phyloP scores from a whole-genome alignment of 176 grass and related monocot species.

The Lolium perenne region DNA sequence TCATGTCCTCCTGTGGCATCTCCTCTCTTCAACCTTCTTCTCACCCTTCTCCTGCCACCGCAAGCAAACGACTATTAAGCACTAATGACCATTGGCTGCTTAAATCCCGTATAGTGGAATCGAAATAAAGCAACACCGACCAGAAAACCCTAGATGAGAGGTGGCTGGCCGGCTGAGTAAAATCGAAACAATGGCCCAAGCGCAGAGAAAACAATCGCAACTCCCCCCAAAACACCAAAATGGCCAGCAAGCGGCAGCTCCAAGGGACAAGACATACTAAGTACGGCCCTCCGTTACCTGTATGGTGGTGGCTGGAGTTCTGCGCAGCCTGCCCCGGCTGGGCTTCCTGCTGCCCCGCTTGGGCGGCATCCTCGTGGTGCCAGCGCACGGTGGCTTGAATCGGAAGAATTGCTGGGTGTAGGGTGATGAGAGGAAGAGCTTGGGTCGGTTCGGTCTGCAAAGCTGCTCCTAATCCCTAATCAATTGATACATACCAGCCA shows the following conservation, averaged over 20 bases:
- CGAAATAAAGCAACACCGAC: not conserved
- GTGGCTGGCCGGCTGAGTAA: not conserved
- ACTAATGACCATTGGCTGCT: not conserved
- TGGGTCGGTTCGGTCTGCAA: not conserved
- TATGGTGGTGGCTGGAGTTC: not conserved
- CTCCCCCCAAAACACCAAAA: too few relatives aligned
- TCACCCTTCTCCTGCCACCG: not conserved
- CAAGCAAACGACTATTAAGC: not conserved
- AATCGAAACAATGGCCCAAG: not conserved
- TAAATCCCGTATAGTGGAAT: not conserved
- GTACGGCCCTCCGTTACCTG: not conserved
- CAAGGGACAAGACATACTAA: too few relatives aligned
- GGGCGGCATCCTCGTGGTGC: not conserved
- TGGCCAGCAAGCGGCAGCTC: too few relatives aligned
- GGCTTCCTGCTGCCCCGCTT: not conserved
- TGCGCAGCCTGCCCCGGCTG: not conserved
- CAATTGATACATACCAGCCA: not conserved
- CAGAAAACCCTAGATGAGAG: not conserved
- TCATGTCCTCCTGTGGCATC: not conserved
- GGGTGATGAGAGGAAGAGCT: not conserved
- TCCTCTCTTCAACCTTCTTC: not conserved
- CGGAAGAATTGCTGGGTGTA: not conserved
- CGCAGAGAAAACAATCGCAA: too few relatives aligned
- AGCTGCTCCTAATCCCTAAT: not conserved
- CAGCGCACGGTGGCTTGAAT: not conserved